These are phyloP conservation scores for Cudoniella acicularis DNA, from an alignment of 495 filamentous ascomycete genomes.

Conservation along the genomic window DNA sequence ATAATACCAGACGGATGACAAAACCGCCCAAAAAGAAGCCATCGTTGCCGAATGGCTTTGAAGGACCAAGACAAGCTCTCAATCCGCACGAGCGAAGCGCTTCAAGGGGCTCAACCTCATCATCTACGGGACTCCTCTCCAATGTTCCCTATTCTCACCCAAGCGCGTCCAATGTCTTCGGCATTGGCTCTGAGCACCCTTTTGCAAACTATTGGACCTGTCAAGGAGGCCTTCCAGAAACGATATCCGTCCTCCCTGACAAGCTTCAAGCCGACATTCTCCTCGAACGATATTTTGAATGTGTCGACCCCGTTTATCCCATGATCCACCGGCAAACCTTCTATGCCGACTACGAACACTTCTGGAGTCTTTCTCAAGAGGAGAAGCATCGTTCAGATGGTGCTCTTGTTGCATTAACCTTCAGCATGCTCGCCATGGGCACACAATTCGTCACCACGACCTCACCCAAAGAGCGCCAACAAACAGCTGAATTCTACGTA, in stretches of 20 bases:
- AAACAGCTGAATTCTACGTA: slow-evolving; percentile 73
- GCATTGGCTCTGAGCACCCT: slow-evolving; percentile 60
- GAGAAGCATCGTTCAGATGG: slow-evolving; percentile 53
- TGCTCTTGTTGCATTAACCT: slow-evolving; percentile 60
- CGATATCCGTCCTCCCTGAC: slow-evolving; percentile 63
- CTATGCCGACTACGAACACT: slow-evolving; percentile 65
- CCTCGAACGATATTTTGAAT: slow-evolving; percentile 65
- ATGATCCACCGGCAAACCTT: slow-evolving; percentile 65
- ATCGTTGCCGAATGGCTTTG: slow-evolving; percentile 20
- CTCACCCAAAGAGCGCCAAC: slow-evolving; percentile 51
- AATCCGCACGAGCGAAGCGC: slow-evolving; percentile 17
- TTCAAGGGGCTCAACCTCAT: slow-evolving; percentile 18
- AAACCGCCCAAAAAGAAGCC: slow-evolving; percentile 48
- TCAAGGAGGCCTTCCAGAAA: slow-evolving; percentile 64
- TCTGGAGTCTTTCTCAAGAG: slow-evolving; percentile 52
- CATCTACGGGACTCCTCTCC: slow-evolving; percentile 55
- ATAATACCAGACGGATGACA: slow-evolving; percentile 53
- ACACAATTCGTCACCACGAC: slow-evolving; percentile 65
- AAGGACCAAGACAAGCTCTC: slow-evolving; percentile 16
- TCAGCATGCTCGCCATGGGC: slow-evolving; percentile 66
- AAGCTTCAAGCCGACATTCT: slow-evolving; percentile 71
- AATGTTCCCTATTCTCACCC: slow-evolving; percentile 62
- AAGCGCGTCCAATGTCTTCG: slow-evolving; percentile 64
- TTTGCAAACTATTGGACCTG: slow-evolving; percentile 79
- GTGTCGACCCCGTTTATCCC: slow-evolving; percentile 70